A percentile compares a stretch with the other conserved stretches of the same genome.
phyloP scores from a whole-genome alignment of 2,329 filamentous ascomycete species.

The Diaporthe capsici region DNA sequence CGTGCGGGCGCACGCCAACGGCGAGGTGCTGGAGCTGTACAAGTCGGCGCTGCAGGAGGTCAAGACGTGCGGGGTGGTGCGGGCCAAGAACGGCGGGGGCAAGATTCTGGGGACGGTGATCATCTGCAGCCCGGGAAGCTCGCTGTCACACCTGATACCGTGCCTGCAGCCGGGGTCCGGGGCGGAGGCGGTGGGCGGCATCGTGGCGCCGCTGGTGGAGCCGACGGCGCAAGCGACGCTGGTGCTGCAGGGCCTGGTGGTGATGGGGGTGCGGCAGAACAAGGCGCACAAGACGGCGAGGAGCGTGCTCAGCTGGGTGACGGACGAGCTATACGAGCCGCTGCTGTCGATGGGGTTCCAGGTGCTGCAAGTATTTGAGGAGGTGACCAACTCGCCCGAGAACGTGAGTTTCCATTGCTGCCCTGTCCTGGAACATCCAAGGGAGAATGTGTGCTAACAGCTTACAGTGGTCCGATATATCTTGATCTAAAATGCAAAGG shows the following conservation, averaged over 20 bases:
- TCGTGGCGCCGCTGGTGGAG: constrained; percentile 84
- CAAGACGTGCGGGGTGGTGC: constrained; percentile 83
- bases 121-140: constrained; percentile 79
- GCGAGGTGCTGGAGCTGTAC: constrained; percentile 86
- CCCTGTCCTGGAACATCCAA: not conserved
- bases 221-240: constrained; percentile 77
- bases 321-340: constrained; percentile 80
- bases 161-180: constrained; percentile 66
- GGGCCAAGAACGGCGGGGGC: constrained; percentile 80
- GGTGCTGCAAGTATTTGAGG: constrained; percentile 84
- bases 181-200: constrained; percentile 74
- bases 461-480: constrained; percentile 39
- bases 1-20: constrained; percentile 79
- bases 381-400: constrained; percentile 77
- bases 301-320: constrained; percentile 84
- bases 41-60: constrained; percentile 79
- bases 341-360: constrained; percentile 85
- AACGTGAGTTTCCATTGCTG: constrained; percentile 56
- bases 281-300: constrained; percentile 82
- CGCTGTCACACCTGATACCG: constrained; percentile 78
- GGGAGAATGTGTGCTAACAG: not conserved
- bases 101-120: constrained; percentile 84
- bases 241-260: constrained; percentile 80
- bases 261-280: constrained; percentile 86
- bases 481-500: constrained; percentile 4